phyloP scores from a whole-genome alignment of 2,329 filamentous ascomycete genomes.

The Botrytis pseudocinerea region DNA sequence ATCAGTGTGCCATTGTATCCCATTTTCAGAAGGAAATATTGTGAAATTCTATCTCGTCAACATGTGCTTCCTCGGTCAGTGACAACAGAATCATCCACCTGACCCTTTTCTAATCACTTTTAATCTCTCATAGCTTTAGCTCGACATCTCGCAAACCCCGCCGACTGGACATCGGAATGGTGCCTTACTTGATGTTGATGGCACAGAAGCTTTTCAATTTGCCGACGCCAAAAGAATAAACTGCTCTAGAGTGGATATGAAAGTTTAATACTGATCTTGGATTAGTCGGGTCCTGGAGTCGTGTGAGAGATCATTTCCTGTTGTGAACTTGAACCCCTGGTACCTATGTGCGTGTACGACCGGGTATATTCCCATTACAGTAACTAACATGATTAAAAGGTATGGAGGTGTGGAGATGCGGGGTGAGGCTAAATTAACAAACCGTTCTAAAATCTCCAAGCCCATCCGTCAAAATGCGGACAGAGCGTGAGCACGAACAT shows the following conservation, averaged over 20 bases:
- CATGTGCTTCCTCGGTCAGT: constrained; percentile 3
- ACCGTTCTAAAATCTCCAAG: background rate
- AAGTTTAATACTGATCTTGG: background rate
- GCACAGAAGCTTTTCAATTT: background rate
- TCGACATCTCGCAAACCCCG: background rate
- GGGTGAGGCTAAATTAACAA: background rate
- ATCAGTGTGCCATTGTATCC: background rate
- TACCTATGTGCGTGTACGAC: background rate
- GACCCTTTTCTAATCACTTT: background rate
- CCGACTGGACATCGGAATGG: background rate
- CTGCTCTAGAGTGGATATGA: background rate
- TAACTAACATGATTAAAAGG: background rate
- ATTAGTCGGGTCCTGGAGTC: background rate
- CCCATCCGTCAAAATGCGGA: background rate
- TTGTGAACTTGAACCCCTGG: background rate
- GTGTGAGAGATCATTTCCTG: background rate
- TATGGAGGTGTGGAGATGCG: background rate
- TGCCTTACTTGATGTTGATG: background rate
- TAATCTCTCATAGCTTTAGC: background rate
- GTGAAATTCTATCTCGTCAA: background rate
- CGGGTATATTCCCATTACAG: background rate
- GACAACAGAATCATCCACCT: background rate
- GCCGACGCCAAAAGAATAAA: background rate
- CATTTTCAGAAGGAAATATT: background rate
- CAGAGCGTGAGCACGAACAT: background rate